These are phyloP conservation scores for Vanilla planifolia DNA, from an alignment of 106 monocot species.

Conservation along the genomic window DNA sequence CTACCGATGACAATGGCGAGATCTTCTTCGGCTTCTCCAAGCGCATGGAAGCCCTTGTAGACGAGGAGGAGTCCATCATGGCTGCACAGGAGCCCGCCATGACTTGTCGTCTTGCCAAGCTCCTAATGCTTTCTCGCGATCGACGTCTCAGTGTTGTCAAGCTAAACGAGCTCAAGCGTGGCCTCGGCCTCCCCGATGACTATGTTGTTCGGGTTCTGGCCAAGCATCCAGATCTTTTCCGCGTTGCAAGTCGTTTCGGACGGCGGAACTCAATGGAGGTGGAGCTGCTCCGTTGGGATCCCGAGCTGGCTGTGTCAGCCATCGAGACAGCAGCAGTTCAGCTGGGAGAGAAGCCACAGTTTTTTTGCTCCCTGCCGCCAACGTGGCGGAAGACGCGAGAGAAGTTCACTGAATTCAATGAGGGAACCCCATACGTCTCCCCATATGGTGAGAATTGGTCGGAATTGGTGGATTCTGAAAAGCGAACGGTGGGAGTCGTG, in stretches of 20 bases:
- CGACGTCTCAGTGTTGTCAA: conserved; percentile 61
- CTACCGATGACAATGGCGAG: conserved; percentile 27
- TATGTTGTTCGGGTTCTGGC: conserved; percentile 56
- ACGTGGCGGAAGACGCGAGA: conserved; percentile 57
- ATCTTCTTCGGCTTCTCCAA: conserved; percentile 59
- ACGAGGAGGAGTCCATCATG: conserved; percentile 42
- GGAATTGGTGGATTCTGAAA: conserved; percentile 33
- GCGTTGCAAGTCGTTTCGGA: conserved; percentile 35
- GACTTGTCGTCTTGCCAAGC: conserved; percentile 53
- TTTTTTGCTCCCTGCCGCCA: conserved; percentile 46
- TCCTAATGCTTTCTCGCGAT: conserved; percentile 66
- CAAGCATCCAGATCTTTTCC: conserved; percentile 47
- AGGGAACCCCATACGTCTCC: conserved; percentile 46
- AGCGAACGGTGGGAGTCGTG: conserved; percentile 53
- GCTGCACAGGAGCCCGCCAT: conserved; percentile 33
- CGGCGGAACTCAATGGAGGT: conserved; percentile 70
- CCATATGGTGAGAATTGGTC: conserved; percentile 38
- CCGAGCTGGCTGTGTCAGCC: conserved; percentile 51
- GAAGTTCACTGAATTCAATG: conserved; percentile 60
- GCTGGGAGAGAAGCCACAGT: conserved; percentile 26
- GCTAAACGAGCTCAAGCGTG: conserved; percentile 56
- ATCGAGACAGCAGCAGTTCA: conserved; percentile 26
- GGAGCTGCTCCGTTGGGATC: conserved; percentile 63
- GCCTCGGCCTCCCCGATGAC: conserved; percentile 79
- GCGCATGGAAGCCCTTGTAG: conserved; percentile 69